These are phyloP conservation scores for Lachancea cidri DNA, from an alignment of 805 yeast species.

Conservation along the genomic window DNA sequence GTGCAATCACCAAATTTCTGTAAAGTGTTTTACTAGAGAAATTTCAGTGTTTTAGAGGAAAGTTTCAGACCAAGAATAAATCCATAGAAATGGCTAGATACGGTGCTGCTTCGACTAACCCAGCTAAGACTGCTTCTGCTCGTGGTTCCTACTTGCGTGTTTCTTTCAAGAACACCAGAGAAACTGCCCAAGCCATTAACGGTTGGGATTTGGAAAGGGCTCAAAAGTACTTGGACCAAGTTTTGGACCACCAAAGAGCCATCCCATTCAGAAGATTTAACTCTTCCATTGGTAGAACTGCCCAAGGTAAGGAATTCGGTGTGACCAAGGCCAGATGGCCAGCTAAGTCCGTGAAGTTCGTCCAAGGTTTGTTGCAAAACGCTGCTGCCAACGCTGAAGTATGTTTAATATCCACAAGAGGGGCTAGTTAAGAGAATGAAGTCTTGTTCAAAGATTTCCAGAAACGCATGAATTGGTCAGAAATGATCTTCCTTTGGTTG, in stretches of 20 bases:
- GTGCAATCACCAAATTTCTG: not conserved
- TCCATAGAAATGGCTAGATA: conserved; percentile 83
- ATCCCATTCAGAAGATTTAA: conserved; percentile 98
- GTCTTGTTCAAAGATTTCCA: too few species aligned
- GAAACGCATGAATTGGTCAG: too few species aligned
- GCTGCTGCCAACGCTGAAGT: conserved; percentile 98
- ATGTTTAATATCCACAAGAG: conserved; percentile 34
- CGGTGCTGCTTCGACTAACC: conserved; percentile 99
- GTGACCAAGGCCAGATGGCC: conserved; percentile 99
- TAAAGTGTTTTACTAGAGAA: not conserved
- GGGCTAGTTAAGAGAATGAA: too few species aligned
- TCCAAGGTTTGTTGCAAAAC: conserved; percentile 90
- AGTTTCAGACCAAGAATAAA: conserved; percentile 13
- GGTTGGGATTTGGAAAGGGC: conserved; percentile 98
- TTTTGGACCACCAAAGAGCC: conserved; percentile 97
- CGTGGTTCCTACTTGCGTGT: conserved; percentile 99
- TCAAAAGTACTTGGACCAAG: conserved; percentile 91
- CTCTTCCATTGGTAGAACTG: conserved; percentile 97
- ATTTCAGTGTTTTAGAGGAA: not conserved
- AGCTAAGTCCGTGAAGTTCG: conserved; percentile 93
- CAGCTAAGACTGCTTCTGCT: conserved; percentile 98
- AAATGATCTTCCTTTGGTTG: too few species aligned
- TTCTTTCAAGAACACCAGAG: conserved; percentile 99
- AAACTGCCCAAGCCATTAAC: conserved; percentile 95
- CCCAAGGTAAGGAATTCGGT: conserved; percentile 99